These are phyloP conservation scores for Pythium sukuiense DNA, from an alignment of 352 stramenopile genomes.

Conservation along the genomic window DNA sequence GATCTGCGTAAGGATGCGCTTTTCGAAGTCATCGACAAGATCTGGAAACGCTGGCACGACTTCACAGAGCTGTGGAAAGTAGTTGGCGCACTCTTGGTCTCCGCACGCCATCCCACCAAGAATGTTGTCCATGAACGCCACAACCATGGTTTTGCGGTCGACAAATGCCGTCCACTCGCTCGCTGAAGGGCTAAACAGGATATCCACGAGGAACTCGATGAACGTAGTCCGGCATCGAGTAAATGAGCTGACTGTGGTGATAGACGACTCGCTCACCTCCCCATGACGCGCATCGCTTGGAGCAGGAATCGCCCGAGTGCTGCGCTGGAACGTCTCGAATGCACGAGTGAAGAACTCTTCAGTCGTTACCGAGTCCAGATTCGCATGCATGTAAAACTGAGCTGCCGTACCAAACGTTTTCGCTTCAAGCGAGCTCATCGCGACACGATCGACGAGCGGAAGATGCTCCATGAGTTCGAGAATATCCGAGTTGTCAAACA, in stretches of 20 bases:
- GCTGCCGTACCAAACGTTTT: conserved; percentile 64
- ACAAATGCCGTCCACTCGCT: conserved; percentile 40
- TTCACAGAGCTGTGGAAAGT: conserved; percentile 75
- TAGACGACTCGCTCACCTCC: background rate
- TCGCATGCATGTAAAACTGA: conserved; percentile 56
- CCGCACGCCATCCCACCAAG: conserved; percentile 60
- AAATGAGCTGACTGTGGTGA: conserved; percentile 22
- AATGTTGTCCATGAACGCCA: conserved; percentile 60
- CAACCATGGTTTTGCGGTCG: conserved; percentile 40
- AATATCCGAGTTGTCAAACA: conserved; percentile 85
- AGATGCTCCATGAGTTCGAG: conserved; percentile 63
- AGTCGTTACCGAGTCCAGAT: conserved; percentile 37
- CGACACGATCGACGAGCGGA: conserved; percentile 38
- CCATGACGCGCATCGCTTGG: background rate
- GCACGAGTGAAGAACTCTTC: conserved; percentile 60
- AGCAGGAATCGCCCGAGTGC: conserved; percentile 17
- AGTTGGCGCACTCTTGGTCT: conserved; percentile 67
- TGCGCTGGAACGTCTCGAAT: conserved; percentile 62
- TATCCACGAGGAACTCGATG: conserved; percentile 70
- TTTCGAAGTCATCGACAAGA: conserved; percentile 47
- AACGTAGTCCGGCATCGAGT: conserved; percentile 53
- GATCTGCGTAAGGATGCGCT: conserved; percentile 42
- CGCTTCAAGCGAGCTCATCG: conserved; percentile 63
- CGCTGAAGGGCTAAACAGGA: conserved; percentile 46
- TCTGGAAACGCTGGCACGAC: conserved; percentile 51